These are phyloP conservation scores for Acanthamoeba lenticulata DNA, from an alignment of 208 protist genomes.

Conservation along the genomic window DNA sequence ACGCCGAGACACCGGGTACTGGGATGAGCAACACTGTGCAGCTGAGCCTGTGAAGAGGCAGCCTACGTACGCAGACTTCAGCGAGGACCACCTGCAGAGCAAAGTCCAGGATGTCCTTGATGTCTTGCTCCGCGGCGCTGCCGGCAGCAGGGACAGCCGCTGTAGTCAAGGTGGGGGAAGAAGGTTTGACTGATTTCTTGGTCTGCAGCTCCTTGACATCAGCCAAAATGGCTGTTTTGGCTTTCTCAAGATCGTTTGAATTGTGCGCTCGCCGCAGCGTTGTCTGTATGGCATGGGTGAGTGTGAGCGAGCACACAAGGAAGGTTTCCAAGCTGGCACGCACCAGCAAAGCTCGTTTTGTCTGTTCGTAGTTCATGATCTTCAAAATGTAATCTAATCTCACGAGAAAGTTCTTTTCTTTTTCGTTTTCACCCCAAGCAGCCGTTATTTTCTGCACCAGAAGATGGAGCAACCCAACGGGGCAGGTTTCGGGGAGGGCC, in stretches of 20 bases:
- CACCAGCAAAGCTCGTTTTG: background rate
- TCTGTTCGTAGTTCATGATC: slow-evolving; percentile 34
- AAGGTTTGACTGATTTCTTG: background rate
- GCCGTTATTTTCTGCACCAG: background rate
- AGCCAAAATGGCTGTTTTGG: background rate
- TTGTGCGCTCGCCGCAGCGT: background rate
- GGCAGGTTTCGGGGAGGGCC: background rate
- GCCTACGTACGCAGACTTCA: slow-evolving; percentile 9
- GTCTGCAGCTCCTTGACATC: slow-evolving; percentile 19
- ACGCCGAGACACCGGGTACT: background rate
- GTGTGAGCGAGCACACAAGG: no score
- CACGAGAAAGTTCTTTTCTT: background rate
- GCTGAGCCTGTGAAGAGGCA: no score
- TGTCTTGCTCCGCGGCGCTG: background rate
- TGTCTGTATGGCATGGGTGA: background rate
- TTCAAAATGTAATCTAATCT: no score
- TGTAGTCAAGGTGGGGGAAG: background rate
- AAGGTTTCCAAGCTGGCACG: background rate
- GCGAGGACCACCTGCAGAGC: background rate
- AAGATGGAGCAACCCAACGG: background rate
- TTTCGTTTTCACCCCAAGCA: no score
- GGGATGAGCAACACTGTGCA: no score
- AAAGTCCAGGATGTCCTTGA: background rate
- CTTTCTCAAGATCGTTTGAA: background rate
- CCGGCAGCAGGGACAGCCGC: background rate